Evolutionary conservation across 2,329 filamentous ascomycete genomes (phyloP), one percentile per base, ranked within the genome.

Genomic region (Paraphoma sp.): DNA sequence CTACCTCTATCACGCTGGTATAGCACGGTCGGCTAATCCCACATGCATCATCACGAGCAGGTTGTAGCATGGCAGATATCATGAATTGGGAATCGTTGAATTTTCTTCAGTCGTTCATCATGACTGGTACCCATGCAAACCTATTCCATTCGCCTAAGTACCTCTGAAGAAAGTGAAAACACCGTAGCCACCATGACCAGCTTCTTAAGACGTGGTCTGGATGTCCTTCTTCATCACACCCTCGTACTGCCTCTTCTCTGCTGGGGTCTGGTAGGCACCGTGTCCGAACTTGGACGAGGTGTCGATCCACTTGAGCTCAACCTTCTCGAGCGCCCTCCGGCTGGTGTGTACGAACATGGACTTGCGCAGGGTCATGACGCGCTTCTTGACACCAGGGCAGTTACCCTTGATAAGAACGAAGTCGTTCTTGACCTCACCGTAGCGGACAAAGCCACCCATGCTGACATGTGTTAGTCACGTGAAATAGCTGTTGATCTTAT

Each of bases 241-340:
- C 84, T 97, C 82, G 87, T 92, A 95, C 81, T 92, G 89, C 85
- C 91, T 92, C 93, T 99, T 99, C 91, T 99, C 95, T 79, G 91
- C 90, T 70, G 90, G 86, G 67, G 95, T 99, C 87, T 99, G 95
- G 92, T 96, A 99, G 78, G 93, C 94, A 89, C 95, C 95, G 86
- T 99, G 95, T 83, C 95, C 95, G 83, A 99, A 99, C 88, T 99
- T 96, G 85, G 93, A 97, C 64, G 93, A 97, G 76, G 95, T 99
- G 79, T 99, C 95, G 90, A 99, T 99, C 95, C 95, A 99, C 86
- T 99, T 99, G 86, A 99, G 91, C 79, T 94, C 92, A 81, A 98
- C 91, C 92, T 99, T 98, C 90, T 99, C 95, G 78, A 97, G 87
- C 54, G 95, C 92, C 82, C 90, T 93, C 80, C 95, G 88, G 79